Evolutionary conservation across 495 filamentous ascomycete species (phyloP).

Genomic region (Aspergillus ellipticus): DNA sequence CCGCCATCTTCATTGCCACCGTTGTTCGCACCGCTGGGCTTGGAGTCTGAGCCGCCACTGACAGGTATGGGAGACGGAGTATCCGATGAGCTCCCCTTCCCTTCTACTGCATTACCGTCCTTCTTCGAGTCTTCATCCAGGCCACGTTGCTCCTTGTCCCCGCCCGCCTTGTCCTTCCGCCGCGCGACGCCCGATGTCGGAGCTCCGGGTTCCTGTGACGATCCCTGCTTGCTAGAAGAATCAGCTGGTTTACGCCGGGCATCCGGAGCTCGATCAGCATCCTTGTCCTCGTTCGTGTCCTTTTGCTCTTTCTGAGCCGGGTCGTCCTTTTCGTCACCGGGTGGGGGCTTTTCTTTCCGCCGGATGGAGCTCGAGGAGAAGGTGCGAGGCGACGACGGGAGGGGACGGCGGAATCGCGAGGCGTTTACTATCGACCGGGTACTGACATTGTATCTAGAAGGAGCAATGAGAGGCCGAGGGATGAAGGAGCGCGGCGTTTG

Average conservation of each 20-base stretch:
- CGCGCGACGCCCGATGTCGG: slow-evolving; percentile 30
- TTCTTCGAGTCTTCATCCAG: slow-evolving; percentile 43
- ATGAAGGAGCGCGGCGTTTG: slow-evolving; percentile 39
- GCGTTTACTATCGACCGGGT: slow-evolving; percentile 30
- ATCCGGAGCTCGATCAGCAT: slow-evolving; percentile 26
- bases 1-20: slow-evolving; percentile 50
- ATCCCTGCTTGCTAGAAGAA: slow-evolving; percentile 27
- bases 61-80: slow-evolving; percentile 47
- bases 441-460: slow-evolving; percentile 38
- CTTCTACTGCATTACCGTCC: slow-evolving; percentile 32
- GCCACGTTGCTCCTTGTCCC: slow-evolving; percentile 38
- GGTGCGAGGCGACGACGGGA: slow-evolving; percentile 32
- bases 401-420: slow-evolving; percentile 24
- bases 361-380: slow-evolving; percentile 42
- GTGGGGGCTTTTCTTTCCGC: slow-evolving; percentile 42
- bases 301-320: slow-evolving; percentile 30
- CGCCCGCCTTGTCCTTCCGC: slow-evolving; percentile 36
- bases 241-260: slow-evolving; percentile 36
- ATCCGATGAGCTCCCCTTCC: slow-evolving; percentile 39
- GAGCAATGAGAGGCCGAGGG: slow-evolving; percentile 29
- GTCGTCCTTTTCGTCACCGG: slow-evolving; percentile 37
- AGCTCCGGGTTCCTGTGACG: slow-evolving; percentile 26
- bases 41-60: slow-evolving; percentile 40
- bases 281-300: slow-evolving; percentile 32
- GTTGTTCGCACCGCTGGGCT: slow-evolving; percentile 44